These are phyloP conservation scores for Cantharellus cinnabarinus DNA, from an alignment of 768 basidiomycete species.

Conservation along the genomic window DNA sequence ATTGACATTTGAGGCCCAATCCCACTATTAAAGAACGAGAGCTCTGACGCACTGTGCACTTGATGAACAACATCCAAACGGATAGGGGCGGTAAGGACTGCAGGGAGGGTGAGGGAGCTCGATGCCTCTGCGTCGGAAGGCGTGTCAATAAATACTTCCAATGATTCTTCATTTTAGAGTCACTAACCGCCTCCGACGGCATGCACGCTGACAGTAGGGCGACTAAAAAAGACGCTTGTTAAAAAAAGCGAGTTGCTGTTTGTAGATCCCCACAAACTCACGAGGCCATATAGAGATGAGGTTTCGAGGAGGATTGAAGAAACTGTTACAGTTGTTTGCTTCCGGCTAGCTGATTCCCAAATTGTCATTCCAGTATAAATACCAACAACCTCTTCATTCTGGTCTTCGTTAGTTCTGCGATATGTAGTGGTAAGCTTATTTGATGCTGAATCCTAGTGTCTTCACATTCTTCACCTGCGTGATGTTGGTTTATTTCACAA, in stretches of 20 bases:
- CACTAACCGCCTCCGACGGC: neutral
- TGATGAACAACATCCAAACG: conserved; percentile 95
- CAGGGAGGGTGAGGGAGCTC: conserved; percentile 70
- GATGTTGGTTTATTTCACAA: neutral
- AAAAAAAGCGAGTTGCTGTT: neutral
- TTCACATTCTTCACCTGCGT: neutral
- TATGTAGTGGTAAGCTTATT: neutral
- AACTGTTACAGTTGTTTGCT: neutral
- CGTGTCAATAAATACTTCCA: neutral
- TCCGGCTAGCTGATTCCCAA: neutral
- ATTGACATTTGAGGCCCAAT: conserved; percentile 3
- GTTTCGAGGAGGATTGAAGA: neutral
- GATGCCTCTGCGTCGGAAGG: neutral
- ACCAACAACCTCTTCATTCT: neutral
- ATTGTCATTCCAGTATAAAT: neutral
- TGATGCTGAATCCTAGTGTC: neutral
- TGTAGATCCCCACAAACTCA: neutral
- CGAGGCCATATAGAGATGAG: neutral
- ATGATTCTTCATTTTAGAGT: neutral
- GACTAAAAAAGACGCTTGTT: neutral
- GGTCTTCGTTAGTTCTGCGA: neutral
- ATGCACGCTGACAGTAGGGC: neutral
- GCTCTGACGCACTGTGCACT: conserved; percentile 79
- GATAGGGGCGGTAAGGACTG: conserved; percentile 95
- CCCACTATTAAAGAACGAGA: neutral